A percentile compares a stretch with the other conserved stretches of the same genome.
phyloP scores from a whole-genome alignment of 768 basidiomycete species.

The Exsudoporus frostii region DNA sequence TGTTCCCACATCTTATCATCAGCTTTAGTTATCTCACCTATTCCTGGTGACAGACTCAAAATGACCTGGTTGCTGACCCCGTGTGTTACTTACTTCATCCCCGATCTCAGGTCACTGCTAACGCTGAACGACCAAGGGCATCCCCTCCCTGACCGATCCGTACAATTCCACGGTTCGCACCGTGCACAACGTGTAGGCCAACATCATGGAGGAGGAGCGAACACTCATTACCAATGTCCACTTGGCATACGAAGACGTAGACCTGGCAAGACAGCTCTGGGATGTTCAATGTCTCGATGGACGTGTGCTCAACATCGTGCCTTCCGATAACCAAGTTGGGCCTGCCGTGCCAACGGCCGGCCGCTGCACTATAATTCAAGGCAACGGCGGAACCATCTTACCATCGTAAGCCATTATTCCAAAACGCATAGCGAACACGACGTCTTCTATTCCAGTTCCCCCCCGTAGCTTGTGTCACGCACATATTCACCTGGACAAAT shows the following conservation, averaged over 20 bases:
- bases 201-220: slow-evolving; percentile 1
- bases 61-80: background rate
- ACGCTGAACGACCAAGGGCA: background rate
- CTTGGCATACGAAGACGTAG: slow-evolving; percentile 28
- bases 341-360: background rate
- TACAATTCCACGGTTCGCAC: background rate
- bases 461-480: slow-evolving; percentile 50
- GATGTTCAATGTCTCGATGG: slow-evolving; percentile 31
- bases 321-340: slow-evolving; percentile 4
- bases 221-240: slow-evolving; percentile 28
- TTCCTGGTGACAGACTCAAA: background rate
- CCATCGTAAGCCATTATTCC: slow-evolving; percentile 27
- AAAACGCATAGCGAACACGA: slow-evolving; percentile 11
- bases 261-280: slow-evolving; percentile 29
- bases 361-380: slow-evolving; percentile 13
- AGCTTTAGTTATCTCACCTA: background rate
- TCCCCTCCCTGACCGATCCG: background rate
- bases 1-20: background rate
- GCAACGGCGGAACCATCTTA: slow-evolving; percentile 30
- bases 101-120: background rate
- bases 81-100: background rate
- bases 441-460: background rate
- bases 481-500: slow-evolving; percentile 68
- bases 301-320: slow-evolving; percentile 25
- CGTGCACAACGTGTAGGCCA: background rate